Evolutionary conservation across 805 yeast genomes (phyloP).

Genomic region (Aciculoconidium aculeatum): DNA sequence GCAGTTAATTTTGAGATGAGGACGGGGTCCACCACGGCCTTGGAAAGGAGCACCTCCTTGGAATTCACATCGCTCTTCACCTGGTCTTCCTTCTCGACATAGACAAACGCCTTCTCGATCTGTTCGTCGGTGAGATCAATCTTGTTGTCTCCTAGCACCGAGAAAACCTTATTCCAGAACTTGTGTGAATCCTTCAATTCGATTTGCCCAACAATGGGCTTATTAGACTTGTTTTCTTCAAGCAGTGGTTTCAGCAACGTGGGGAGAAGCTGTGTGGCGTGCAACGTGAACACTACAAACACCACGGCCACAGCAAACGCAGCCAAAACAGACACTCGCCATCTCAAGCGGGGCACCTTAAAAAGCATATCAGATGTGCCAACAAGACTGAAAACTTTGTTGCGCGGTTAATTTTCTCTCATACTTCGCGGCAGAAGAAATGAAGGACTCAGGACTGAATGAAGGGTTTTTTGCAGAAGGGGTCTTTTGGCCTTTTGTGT

Average conservation of each 20-base stretch:
- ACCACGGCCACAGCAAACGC: constrained; percentile 1
- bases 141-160: constrained; percentile 15
- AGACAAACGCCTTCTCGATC: constrained; percentile 15
- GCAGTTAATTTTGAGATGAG: constrained; percentile 16
- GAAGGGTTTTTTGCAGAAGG: too few relatives aligned
- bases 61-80: constrained; percentile 13
- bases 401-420: too few relatives aligned
- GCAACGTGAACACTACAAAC: constrained; percentile 1
- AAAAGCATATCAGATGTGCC: constrained; percentile 1
- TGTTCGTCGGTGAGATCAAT: constrained; percentile 12
- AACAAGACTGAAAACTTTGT: too few relatives aligned
- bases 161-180: constrained; percentile 25
- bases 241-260: too few relatives aligned
- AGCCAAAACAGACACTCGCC: constrained; percentile 6
- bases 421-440: too few relatives aligned
- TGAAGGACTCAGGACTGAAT: too few relatives aligned
- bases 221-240: background rate
- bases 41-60: constrained; percentile 19
- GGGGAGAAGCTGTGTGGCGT: too few relatives aligned
- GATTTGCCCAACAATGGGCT: constrained; percentile 8
- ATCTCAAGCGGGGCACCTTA: constrained; percentile 5
- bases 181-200: constrained; percentile 12
- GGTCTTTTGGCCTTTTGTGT: too few relatives aligned
- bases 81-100: constrained; percentile 15
- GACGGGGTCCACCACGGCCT: constrained; percentile 20